Percentiles rank a stretch among this genome's conserved stretches.
These are phyloP conservation scores for Gracilariopsis chorda DNA, from an alignment of 23 red algal genomes.

Conservation along the genomic window DNA sequence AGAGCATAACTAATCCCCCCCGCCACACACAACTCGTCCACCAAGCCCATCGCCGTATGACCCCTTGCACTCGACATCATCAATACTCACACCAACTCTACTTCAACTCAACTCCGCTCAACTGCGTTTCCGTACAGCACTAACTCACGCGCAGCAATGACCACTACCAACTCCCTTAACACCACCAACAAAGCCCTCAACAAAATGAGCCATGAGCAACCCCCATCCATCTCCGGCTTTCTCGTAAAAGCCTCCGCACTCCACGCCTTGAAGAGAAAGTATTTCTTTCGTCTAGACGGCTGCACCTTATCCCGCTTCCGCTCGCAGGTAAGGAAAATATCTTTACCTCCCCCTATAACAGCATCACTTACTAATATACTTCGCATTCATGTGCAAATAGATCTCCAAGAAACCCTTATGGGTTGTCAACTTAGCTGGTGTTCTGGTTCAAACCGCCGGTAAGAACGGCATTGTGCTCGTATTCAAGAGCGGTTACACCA, in stretches of 20 bases:
- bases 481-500: conserved; percentile 10
- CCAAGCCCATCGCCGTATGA: too few relatives aligned
- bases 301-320: not conserved
- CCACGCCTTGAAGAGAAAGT: not conserved
- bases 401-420: not conserved
- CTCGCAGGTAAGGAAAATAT: not conserved
- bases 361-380: not conserved
- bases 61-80: too few relatives aligned
- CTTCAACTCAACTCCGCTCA: too few relatives aligned
- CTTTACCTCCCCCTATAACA: not conserved
- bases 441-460: not conserved
- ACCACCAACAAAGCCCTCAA: too few relatives aligned
- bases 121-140: too few relatives aligned
- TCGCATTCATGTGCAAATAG: not conserved
- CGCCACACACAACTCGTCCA: too few relatives aligned
- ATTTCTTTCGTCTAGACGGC: not conserved
- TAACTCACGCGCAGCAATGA: too few relatives aligned
- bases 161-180: too few relatives aligned
- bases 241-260: not conserved
- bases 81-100: too few relatives aligned
- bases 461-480: conserved; percentile 48
- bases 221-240: not conserved
- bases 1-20: too few relatives aligned
- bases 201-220: not conserved
- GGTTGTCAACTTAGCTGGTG: not conserved